These are phyloP conservation scores for Picea abies DNA, from an alignment of 83 land plant genomes.

Conservation along the genomic window DNA sequence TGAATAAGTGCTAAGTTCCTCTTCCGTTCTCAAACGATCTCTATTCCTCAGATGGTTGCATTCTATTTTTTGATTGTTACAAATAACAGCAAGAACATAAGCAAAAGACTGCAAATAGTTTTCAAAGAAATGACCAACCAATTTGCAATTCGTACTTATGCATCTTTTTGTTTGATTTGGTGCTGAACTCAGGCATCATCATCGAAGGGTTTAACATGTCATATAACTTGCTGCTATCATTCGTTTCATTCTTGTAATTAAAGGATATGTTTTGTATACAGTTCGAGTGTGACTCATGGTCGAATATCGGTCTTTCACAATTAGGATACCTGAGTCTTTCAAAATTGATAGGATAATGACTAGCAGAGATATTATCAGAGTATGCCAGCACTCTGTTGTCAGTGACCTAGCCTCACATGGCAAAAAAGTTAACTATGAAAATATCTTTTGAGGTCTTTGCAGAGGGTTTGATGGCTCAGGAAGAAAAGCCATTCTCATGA, in stretches of 20 bases:
- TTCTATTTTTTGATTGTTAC: no score
- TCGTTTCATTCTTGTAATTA: background rate
- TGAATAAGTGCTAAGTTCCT: no score
- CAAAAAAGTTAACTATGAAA: background rate
- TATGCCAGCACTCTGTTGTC: background rate
- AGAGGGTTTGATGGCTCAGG: background rate
- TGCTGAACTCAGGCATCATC: background rate
- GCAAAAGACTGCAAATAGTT: background rate
- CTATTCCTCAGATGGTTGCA: no score
- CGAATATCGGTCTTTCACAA: background rate
- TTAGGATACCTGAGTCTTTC: background rate
- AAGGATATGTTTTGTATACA: background rate
- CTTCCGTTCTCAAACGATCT: no score
- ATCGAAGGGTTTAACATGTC: background rate
- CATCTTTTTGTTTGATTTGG: background rate
- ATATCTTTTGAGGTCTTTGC: background rate
- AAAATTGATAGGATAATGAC: background rate
- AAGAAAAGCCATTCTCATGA: background rate
- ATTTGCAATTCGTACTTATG: background rate
- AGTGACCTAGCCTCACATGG: background rate
- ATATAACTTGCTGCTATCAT: background rate
- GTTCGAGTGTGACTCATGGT: background rate
- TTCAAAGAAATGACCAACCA: background rate
- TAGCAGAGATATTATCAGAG: background rate
- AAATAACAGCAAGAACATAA: background rate